phyloP scores from a whole-genome alignment of 768 basidiomycete species.

The Boletellus sp. region DNA sequence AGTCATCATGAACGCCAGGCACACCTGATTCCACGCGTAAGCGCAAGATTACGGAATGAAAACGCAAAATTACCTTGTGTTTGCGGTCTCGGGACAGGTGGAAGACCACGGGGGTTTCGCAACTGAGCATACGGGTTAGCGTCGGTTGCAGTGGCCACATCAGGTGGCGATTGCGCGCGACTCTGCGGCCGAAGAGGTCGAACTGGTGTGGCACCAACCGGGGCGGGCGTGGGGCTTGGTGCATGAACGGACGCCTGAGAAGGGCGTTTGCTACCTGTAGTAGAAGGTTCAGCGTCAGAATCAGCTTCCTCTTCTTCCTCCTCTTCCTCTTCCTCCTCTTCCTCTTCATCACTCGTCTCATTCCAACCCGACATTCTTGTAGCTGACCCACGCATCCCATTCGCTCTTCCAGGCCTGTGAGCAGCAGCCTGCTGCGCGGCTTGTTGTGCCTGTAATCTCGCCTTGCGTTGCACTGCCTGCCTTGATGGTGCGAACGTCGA shows the following conservation, averaged over 20 bases:
- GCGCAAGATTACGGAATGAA: not conserved
- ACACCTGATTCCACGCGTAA: conserved; percentile 13
- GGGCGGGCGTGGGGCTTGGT: conserved; percentile 16
- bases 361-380: conserved; percentile 45
- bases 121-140: conserved; percentile 44
- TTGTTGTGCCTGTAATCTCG: conserved; percentile 79
- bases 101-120: conserved; percentile 60
- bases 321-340: conserved; percentile 76
- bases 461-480: conserved; percentile 80
- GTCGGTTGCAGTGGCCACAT: conserved; percentile 28
- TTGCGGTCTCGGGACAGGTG: conserved; percentile 54
- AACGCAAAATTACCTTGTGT: conserved; percentile 40
- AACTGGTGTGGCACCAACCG: conserved; percentile 19
- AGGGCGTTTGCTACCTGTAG: conserved; percentile 32
- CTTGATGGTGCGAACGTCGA: conserved; percentile 89
- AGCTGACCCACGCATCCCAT: conserved; percentile 40
- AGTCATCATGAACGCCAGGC: conserved; percentile 45
- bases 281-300: conserved; percentile 49
- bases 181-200: conserved; percentile 31
- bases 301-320: conserved; percentile 64
- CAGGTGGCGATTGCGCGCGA: conserved; percentile 29
- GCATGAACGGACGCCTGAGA: conserved; percentile 19
- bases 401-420: conserved; percentile 65
- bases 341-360: conserved; percentile 77
- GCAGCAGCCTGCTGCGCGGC: conserved; percentile 76